A percentile compares a stretch with the other conserved stretches of the same genome.
Evolutionary conservation across 371 early-diverging fungal species (phyloP).

Genomic region (Gilbertella persicaria): DNA sequence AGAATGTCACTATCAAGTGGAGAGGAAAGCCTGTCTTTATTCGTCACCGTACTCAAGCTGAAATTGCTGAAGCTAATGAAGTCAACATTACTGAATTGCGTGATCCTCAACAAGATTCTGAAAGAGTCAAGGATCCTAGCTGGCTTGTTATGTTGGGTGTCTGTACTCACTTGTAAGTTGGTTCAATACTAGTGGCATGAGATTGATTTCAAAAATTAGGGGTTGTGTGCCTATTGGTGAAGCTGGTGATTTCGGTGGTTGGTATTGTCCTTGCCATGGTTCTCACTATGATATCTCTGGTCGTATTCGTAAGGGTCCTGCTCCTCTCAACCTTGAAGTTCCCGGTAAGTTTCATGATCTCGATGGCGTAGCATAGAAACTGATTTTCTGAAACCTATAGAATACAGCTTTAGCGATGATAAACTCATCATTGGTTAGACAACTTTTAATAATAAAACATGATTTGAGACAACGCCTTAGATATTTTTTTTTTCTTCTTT

Average conservation of each 20-base stretch:
- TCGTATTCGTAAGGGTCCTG: constrained; percentile 98
- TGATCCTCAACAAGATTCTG: constrained; percentile 92
- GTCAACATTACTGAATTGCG: constrained; percentile 80
- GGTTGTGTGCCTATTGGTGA: constrained; percentile 98
- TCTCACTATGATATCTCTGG: constrained; percentile 96
- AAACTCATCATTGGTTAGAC: constrained; percentile 57
- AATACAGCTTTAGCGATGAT: constrained; percentile 49
- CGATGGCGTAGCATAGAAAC: background rate
- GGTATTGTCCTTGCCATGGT: constrained; percentile 99
- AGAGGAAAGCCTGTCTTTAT: constrained; percentile 98
- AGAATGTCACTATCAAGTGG: constrained; percentile 97
- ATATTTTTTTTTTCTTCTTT: too few species aligned
- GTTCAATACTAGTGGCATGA: too few species aligned
- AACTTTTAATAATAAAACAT: too few species aligned
- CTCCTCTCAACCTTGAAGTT: constrained; percentile 97
- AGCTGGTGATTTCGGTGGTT: constrained; percentile 97
- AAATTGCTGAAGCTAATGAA: constrained; percentile 92
- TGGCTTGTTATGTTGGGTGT: constrained; percentile 98
- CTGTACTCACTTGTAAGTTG: constrained; percentile 91
- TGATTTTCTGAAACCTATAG: constrained; percentile 16
- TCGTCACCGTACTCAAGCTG: constrained; percentile 93
- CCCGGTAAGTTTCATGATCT: constrained; percentile 56
- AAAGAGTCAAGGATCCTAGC: constrained; percentile 90
- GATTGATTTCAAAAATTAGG: too few species aligned
- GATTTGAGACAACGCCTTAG: too few species aligned